These are phyloP conservation scores for Diaporthe citrichinensis DNA, from an alignment of 2,329 filamentous ascomycete genomes.

Conservation along the genomic window DNA sequence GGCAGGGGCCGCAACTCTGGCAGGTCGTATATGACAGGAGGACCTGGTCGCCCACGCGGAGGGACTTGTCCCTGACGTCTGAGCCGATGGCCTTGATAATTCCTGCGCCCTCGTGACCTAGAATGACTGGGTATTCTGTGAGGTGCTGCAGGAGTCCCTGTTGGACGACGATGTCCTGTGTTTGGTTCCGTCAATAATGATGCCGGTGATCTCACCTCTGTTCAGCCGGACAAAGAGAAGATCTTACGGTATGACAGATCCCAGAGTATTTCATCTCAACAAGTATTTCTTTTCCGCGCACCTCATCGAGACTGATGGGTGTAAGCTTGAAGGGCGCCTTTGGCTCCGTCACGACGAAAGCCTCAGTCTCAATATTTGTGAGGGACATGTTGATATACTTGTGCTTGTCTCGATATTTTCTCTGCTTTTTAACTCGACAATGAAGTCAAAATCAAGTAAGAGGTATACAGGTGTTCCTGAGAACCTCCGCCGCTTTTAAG, in stretches of 20 bases:
- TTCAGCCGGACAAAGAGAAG: not conserved
- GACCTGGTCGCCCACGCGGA: constrained; percentile 52
- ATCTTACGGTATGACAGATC: constrained; percentile 36
- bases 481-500: constrained; percentile 12
- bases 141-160: constrained; percentile 44
- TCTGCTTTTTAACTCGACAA: not conserved
- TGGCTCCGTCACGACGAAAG: constrained; percentile 29
- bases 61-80: constrained; percentile 45
- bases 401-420: not conserved
- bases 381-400: constrained; percentile 1
- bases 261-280: constrained; percentile 41
- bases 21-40: constrained; percentile 54
- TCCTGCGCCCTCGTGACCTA: constrained; percentile 48
- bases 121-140: constrained; percentile 48
- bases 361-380: constrained; percentile 39
- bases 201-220: not conserved
- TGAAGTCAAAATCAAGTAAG: not conserved
- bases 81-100: constrained; percentile 49
- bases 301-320: constrained; percentile 35
- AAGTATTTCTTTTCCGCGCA: constrained; percentile 37
- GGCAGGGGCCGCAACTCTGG: constrained; percentile 50
- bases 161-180: constrained; percentile 48
- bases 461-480: not conserved
- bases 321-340: constrained; percentile 37
- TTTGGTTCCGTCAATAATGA: not conserved